Conservation (phyloP, 495 filamentous ascomycete genomes). For the Thermothielavioides terrestris region DNA sequence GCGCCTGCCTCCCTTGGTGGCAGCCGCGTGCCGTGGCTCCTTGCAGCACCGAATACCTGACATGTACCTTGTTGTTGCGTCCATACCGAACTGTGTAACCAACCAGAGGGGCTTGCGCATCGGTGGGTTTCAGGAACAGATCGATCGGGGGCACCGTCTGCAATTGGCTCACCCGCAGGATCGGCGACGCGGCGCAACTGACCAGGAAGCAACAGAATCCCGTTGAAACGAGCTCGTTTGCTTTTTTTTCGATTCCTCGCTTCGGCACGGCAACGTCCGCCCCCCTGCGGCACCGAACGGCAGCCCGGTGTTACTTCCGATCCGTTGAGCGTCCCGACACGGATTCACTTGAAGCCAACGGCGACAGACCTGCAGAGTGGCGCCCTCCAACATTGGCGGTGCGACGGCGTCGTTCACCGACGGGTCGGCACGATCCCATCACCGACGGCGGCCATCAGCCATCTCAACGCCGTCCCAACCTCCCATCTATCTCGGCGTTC, state of each 20-base stretch:
- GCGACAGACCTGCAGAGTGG: constrained; percentile 26
- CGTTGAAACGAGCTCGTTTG: neutral
- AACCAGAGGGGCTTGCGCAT: neutral
- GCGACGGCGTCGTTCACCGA: constrained; percentile 38
- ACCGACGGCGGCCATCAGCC: constrained; percentile 34
- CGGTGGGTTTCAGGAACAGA: neutral
- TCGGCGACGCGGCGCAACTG: constrained; percentile 1
- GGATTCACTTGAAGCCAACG: neutral
- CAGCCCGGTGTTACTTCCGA: neutral
- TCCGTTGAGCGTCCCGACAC: neutral
- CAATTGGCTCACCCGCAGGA: neutral
- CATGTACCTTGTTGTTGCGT: neutral
- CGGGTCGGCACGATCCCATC: constrained; percentile 31
- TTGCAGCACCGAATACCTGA: neutral
- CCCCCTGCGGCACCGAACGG: neutral
- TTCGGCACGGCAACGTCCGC: neutral
- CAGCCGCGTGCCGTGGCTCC: too few relatives aligned
- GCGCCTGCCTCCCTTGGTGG: too few relatives aligned
- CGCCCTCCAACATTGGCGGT: constrained; percentile 29
- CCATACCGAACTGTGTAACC: neutral
- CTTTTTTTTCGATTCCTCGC: neutral
- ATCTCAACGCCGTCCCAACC: constrained; percentile 14
- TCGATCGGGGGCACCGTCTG: neutral
- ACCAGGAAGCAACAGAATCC: neutral
- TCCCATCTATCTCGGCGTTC: constrained; percentile 30